Evolutionary conservation across 108 stramenopile genomes (phyloP).

Genomic region (Cyclotella kingstonii): DNA sequence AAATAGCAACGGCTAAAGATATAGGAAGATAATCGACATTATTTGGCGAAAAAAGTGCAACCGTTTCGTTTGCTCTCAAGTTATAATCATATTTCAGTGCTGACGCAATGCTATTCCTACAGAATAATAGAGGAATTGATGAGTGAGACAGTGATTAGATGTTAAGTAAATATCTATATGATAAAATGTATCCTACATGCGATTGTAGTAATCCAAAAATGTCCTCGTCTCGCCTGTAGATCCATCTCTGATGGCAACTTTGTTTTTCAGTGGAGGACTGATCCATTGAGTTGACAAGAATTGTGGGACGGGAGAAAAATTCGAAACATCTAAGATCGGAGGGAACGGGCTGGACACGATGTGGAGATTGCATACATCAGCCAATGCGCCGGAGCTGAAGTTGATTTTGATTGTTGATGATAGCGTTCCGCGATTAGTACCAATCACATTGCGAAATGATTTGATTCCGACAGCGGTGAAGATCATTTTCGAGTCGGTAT

Average conservation of each 20-base stretch:
- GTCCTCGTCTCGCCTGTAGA: constrained; percentile 72
- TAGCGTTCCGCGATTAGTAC: too few species aligned
- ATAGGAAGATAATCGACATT: constrained; percentile 86
- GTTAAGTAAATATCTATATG: too few species aligned
- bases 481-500: too few species aligned
- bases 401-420: too few species aligned
- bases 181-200: constrained; percentile 35
- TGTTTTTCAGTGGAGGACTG: constrained; percentile 1
- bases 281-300: constrained; percentile 61
- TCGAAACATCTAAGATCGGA: constrained; percentile 38
- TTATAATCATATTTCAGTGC: constrained; percentile 51
- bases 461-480: too few species aligned
- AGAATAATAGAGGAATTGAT: too few species aligned
- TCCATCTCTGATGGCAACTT: constrained; percentile 70
- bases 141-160: too few species aligned
- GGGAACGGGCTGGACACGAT: constrained; percentile 56
- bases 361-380: constrained; percentile 35
- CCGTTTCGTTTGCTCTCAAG: constrained; percentile 51
- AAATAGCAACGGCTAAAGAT: constrained; percentile 65
- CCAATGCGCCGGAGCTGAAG: constrained; percentile 20
- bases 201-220: constrained; percentile 59
- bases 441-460: too few species aligned
- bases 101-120: constrained; percentile 46
- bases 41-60: constrained; percentile 85
- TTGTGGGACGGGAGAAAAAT: constrained; percentile 54